Percentiles rank a stretch among this genome's conserved stretches.
These are phyloP conservation scores for Penicillium thymicola DNA, from an alignment of 2,329 filamentous ascomycete genomes.

Conservation along the genomic window DNA sequence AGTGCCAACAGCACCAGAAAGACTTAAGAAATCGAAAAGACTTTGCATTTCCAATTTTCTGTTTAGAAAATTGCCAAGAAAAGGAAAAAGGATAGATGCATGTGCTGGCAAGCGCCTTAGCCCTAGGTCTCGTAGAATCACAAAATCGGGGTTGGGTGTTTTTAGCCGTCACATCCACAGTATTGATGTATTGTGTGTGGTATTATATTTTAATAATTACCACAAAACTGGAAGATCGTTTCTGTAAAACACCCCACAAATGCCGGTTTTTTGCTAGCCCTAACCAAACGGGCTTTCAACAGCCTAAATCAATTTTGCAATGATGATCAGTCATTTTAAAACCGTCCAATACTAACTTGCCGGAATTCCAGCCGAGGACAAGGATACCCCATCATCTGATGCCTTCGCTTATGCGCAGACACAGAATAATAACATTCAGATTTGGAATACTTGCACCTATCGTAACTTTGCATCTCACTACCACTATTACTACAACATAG, in stretches of 20 bases:
- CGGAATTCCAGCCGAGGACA: not conserved
- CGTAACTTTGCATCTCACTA: not conserved
- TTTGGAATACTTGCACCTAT: not conserved
- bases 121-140: not conserved
- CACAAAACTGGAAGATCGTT: not conserved
- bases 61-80: not conserved
- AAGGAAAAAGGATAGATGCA: slow-evolving; percentile 1
- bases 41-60: not conserved
- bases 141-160: not conserved
- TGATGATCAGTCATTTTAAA: slow-evolving; percentile 1
- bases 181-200: not conserved
- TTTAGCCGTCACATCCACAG: not conserved
- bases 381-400: not conserved
- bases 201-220: not conserved
- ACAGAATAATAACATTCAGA: not conserved
- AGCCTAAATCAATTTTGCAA: not conserved
- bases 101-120: slow-evolving; percentile 17
- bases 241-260: not conserved
- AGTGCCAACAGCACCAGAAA: not conserved
- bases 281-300: not conserved
- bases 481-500: no score
- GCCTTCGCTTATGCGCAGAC: not conserved
- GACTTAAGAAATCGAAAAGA: not conserved
- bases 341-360: not conserved
- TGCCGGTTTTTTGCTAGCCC: not conserved